Conservation (phyloP, 2,329 filamentous ascomycete genomes). For the Fusarium xylarioides region DNA sequence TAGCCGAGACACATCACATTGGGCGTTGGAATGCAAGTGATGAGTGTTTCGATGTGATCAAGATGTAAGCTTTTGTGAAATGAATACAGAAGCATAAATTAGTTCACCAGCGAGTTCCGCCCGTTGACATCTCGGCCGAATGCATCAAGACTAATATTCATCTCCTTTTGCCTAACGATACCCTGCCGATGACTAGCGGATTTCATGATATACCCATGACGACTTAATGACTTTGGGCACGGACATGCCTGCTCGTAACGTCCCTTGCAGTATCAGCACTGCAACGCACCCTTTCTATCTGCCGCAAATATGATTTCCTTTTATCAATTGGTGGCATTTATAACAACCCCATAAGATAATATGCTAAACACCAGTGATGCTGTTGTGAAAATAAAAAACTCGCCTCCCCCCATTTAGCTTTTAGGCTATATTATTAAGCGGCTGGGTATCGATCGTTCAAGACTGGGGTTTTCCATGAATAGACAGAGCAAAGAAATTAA, state of each 20-base stretch:
- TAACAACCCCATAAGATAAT: neutral
- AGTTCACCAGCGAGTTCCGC: neutral
- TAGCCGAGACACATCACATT: neutral
- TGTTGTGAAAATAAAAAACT: neutral
- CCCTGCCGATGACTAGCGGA: neutral
- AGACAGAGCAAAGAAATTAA: too few species aligned
- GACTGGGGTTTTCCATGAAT: too few species aligned
- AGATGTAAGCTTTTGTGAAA: too few species aligned
- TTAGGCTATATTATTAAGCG: neutral
- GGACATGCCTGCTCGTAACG: neutral
- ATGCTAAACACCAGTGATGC: neutral
- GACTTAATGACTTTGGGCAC: neutral
- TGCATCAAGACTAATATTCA: neutral
- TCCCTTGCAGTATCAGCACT: neutral
- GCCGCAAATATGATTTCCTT: neutral
- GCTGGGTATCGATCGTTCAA: neutral
- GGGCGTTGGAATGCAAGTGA: neutral
- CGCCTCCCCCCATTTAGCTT: neutral
- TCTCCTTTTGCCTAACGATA: neutral
- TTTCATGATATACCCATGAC: neutral
- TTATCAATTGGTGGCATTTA: neutral
- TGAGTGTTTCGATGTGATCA: neutral
- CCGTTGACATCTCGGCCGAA: neutral
- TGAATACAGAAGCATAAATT: neutral
- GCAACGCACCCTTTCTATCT: neutral